phyloP scores from a whole-genome alignment of 2,329 filamentous ascomycete species.

The Cercospora janseana region DNA sequence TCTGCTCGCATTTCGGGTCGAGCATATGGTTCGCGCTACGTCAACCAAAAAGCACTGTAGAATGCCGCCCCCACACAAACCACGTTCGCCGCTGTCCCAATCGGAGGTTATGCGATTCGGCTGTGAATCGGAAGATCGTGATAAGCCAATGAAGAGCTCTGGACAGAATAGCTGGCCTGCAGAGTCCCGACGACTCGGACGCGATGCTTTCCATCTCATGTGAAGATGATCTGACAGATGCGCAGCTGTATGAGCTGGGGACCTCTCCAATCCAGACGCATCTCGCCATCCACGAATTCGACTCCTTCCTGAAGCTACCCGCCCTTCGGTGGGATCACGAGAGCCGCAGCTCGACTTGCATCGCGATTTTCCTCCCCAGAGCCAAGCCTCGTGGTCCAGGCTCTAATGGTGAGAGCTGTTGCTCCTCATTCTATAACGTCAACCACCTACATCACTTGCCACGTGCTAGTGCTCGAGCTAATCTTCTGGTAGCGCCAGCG shows the following conservation, averaged over 20 bases:
- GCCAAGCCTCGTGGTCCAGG: not conserved
- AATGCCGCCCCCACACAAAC: too few relatives aligned
- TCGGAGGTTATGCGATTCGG: not conserved
- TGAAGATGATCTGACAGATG: not conserved
- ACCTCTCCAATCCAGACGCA: not conserved
- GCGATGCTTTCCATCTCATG: too few relatives aligned
- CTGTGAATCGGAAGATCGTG: not conserved
- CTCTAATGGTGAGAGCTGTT: too few relatives aligned
- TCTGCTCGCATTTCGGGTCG: not conserved
- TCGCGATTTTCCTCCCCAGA: not conserved
- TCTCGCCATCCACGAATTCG: not conserved
- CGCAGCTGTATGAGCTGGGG: not conserved
- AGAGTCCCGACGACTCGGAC: too few relatives aligned
- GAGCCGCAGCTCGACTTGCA: not conserved
- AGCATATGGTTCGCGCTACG: not conserved
- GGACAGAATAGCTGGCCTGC: not conserved
- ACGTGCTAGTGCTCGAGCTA: not conserved
- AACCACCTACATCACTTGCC: conserved; percentile 1
- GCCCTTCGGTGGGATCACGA: not conserved
- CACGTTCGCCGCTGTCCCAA: not conserved
- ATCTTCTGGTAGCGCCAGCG: not conserved
- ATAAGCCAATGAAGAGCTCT: not conserved
- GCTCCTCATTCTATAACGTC: not conserved
- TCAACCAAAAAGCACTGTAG: not conserved
- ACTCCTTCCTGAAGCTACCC: not conserved